These are phyloP conservation scores for Aureobasidium musti DNA, from an alignment of 2,329 filamentous ascomycete genomes.

Conservation along the genomic window DNA sequence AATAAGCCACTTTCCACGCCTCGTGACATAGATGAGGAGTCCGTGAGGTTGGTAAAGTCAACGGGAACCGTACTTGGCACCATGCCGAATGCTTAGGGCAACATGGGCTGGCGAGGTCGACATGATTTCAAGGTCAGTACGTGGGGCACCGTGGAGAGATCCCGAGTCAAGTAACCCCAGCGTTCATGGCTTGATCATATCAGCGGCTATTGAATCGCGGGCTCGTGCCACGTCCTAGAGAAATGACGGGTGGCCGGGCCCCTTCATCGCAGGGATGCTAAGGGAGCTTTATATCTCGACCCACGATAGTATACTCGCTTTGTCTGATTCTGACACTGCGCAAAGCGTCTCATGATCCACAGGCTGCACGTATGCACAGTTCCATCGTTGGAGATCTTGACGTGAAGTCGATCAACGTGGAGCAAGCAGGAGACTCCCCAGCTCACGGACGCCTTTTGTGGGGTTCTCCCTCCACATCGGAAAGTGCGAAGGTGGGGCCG, in stretches of 20 bases:
- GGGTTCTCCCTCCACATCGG: not conserved
- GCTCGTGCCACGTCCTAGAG: not conserved
- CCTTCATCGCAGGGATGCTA: not conserved
- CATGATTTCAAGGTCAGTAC: not conserved
- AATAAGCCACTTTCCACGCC: constrained; percentile 8
- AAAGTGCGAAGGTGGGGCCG: constrained; percentile 10
- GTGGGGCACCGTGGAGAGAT: not conserved
- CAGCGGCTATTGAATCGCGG: not conserved
- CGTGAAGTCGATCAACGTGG: constrained; percentile 15
- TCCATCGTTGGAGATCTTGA: not conserved
- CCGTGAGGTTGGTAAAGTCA: constrained; percentile 22
- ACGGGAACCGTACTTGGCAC: constrained; percentile 16
- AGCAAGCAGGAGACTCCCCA: not conserved
- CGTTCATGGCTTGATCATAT: not conserved
- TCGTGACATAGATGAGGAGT: constrained; percentile 11
- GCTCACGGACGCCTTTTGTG: not conserved
- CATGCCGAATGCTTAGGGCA: constrained; percentile 10
- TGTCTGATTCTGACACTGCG: not conserved
- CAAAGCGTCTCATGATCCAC: not conserved
- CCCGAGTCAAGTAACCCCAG: not conserved
- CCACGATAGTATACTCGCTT: not conserved
- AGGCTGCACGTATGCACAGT: not conserved
- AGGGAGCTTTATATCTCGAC: not conserved
- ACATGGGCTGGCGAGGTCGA: not conserved
- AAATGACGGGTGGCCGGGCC: not conserved